A percentile compares a stretch with the other conserved stretches of the same genome.
These are phyloP conservation scores for Penicillium steckii DNA, from an alignment of 495 filamentous ascomycete species.

Conservation along the genomic window DNA sequence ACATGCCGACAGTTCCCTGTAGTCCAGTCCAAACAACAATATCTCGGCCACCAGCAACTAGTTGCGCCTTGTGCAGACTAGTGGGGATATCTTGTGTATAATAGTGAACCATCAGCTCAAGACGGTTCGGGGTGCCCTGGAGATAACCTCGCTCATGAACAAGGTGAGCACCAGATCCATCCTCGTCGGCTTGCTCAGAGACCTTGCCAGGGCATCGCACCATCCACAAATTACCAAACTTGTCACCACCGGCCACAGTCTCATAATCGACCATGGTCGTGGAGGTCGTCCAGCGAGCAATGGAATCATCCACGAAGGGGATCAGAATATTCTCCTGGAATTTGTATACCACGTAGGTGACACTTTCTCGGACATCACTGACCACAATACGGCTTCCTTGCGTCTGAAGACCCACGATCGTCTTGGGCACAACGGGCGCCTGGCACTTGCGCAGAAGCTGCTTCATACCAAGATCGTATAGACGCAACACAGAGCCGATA, in stretches of 20 bases:
- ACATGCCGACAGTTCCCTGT: slow-evolving; percentile 87
- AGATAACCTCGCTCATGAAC: slow-evolving; percentile 86
- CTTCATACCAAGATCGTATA: slow-evolving; percentile 89
- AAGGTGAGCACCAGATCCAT: slow-evolving; percentile 84
- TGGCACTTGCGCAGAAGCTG: slow-evolving; percentile 91
- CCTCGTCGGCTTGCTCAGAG: slow-evolving; percentile 87
- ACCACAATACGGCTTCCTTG: slow-evolving; percentile 91
- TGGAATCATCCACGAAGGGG: slow-evolving; percentile 85
- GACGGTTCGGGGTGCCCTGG: slow-evolving; percentile 79
- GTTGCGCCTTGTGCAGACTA: slow-evolving; percentile 80
- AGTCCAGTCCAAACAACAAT: slow-evolving; percentile 92
- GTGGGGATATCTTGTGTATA: slow-evolving; percentile 92
- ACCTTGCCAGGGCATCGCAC: slow-evolving; percentile 83
- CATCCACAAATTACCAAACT: slow-evolving; percentile 96
- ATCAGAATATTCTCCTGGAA: slow-evolving; percentile 86
- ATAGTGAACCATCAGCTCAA: slow-evolving; percentile 82
- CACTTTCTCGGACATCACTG: slow-evolving; percentile 85
- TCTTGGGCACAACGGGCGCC: slow-evolving; percentile 71
- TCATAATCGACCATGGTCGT: slow-evolving; percentile 97
- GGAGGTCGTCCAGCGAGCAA: slow-evolving; percentile 84
- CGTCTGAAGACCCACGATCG: slow-evolving; percentile 84
- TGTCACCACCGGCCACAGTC: slow-evolving; percentile 91
- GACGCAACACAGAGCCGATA: slow-evolving; percentile 73
- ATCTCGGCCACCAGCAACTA: slow-evolving; percentile 89
- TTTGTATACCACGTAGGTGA: slow-evolving; percentile 93